Conservation (phyloP, 179 eudicot genomes). For the Spergularia azorica region DNA sequence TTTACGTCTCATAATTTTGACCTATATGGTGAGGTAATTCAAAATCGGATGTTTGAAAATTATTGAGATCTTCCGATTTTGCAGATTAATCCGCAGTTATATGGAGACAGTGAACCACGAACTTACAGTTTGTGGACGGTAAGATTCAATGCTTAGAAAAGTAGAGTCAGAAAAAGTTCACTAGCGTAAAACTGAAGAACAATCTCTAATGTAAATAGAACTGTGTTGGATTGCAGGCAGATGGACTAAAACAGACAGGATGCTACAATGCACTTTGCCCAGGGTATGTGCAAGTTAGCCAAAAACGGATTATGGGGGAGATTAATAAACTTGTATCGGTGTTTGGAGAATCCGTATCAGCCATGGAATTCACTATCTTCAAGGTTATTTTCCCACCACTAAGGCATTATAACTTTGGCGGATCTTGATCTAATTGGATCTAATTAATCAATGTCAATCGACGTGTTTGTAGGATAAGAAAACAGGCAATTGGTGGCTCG, state of each 20-base stretch:
- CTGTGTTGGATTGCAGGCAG: constrained; percentile 14
- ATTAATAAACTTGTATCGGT: constrained; percentile 4
- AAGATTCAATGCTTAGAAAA: not conserved
- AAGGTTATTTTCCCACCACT: not conserved
- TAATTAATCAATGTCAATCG: not conserved
- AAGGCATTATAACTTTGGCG: too few relatives aligned
- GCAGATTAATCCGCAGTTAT: constrained; percentile 23
- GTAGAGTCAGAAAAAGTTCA: not conserved
- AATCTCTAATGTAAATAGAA: too few relatives aligned
- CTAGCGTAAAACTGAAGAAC: too few relatives aligned
- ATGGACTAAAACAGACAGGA: constrained; percentile 23
- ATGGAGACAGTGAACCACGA: constrained; percentile 19
- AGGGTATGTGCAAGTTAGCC: constrained; percentile 33
- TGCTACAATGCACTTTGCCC: constrained; percentile 31
- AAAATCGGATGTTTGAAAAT: not conserved
- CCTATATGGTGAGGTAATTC: not conserved
- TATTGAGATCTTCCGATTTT: not conserved
- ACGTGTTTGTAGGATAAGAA: constrained; percentile 17
- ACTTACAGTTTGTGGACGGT: constrained; percentile 34
- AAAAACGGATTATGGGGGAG: constrained; percentile 20
- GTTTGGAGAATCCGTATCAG: not conserved
- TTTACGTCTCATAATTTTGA: not conserved
- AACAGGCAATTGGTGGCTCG: constrained; percentile 27
- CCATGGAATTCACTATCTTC: constrained; percentile 19
- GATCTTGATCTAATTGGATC: too few relatives aligned